Conservation (phyloP, 2,329 filamentous ascomycete genomes). For the Aspergillus latus region DNA sequence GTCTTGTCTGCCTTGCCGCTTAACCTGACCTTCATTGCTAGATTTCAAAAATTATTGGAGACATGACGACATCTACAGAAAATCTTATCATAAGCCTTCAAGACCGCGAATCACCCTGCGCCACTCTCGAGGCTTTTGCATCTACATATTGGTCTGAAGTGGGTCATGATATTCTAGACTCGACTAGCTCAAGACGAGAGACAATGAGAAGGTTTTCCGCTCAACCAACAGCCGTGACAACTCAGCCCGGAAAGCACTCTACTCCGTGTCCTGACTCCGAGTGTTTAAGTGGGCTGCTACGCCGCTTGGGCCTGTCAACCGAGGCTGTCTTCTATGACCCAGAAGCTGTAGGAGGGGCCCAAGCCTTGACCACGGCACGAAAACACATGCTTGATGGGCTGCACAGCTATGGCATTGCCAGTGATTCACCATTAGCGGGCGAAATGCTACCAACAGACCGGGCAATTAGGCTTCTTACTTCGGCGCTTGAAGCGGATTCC, state of each 20-base stretch:
- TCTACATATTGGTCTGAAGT: conserved; percentile 34
- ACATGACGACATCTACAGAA: conserved; percentile 36
- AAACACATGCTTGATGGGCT: conserved; percentile 30
- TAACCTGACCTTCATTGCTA: conserved; percentile 25
- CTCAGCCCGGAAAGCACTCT: conserved; percentile 17
- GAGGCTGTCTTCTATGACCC: conserved; percentile 29
- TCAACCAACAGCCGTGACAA: conserved; percentile 22
- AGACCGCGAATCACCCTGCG: conserved; percentile 37
- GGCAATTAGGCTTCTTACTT: conserved; percentile 34
- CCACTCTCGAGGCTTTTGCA: conserved; percentile 33
- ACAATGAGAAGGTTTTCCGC: conserved; percentile 29
- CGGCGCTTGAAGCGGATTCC: conserved; percentile 32
- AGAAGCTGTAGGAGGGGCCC: conserved; percentile 16
- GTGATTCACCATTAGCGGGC: conserved; percentile 33
- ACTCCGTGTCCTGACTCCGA: conserved; percentile 23
- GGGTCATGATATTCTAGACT: conserved; percentile 21
- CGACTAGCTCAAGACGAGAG: conserved; percentile 28
- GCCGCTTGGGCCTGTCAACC: conserved; percentile 34
- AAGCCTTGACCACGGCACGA: conserved; percentile 32
- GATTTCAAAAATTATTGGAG: conserved; percentile 34
- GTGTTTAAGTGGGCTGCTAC: conserved; percentile 32
- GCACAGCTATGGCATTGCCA: conserved; percentile 27
- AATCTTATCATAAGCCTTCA: conserved; percentile 29
- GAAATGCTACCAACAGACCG: conserved; percentile 32
- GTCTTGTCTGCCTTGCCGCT: conserved; percentile 1